These are phyloP conservation scores for Claviceps paspali DNA, from an alignment of 2,329 filamentous ascomycete genomes.

Conservation along the genomic window DNA sequence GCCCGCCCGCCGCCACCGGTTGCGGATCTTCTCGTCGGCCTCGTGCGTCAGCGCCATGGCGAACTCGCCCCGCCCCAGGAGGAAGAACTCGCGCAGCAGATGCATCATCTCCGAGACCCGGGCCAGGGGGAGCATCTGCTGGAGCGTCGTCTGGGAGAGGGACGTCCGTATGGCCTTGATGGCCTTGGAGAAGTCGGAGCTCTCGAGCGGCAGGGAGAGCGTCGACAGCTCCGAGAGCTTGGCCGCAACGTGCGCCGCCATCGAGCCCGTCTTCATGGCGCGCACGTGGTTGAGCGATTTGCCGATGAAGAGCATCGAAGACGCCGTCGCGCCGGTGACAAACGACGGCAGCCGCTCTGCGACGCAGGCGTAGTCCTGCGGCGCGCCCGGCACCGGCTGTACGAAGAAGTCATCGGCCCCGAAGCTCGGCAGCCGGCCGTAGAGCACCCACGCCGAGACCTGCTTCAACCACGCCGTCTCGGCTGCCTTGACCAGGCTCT, in stretches of 20 bases:
- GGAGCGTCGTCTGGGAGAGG: slow-evolving; percentile 69
- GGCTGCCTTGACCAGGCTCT: slow-evolving; percentile 58
- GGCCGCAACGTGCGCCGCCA: slow-evolving; percentile 40
- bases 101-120: slow-evolving; percentile 64
- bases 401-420: slow-evolving; percentile 83
- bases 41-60: slow-evolving; percentile 74
- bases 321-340: slow-evolving; percentile 56
- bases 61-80: slow-evolving; percentile 82
- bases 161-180: slow-evolving; percentile 66
- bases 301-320: slow-evolving; percentile 81
- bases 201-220: slow-evolving; percentile 59
- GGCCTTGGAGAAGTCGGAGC: slow-evolving; percentile 52
- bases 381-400: slow-evolving; percentile 30
- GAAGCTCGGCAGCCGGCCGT: slow-evolving; percentile 66
- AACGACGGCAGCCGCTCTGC: slow-evolving; percentile 59
- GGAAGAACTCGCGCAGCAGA: slow-evolving; percentile 71
- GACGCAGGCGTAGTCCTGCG: slow-evolving; percentile 43
- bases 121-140: slow-evolving; percentile 62
- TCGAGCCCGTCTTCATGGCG: slow-evolving; percentile 30
- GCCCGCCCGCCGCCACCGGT: slow-evolving; percentile 51
- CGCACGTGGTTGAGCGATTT: slow-evolving; percentile 76
- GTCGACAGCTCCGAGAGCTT: slow-evolving; percentile 56
- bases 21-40: slow-evolving; percentile 65
- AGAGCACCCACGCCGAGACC: slow-evolving; percentile 77
- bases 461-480: slow-evolving; percentile 89